Conservation (phyloP, 495 filamentous ascomycete species). For the Lasiosphaeria miniovina region DNA sequence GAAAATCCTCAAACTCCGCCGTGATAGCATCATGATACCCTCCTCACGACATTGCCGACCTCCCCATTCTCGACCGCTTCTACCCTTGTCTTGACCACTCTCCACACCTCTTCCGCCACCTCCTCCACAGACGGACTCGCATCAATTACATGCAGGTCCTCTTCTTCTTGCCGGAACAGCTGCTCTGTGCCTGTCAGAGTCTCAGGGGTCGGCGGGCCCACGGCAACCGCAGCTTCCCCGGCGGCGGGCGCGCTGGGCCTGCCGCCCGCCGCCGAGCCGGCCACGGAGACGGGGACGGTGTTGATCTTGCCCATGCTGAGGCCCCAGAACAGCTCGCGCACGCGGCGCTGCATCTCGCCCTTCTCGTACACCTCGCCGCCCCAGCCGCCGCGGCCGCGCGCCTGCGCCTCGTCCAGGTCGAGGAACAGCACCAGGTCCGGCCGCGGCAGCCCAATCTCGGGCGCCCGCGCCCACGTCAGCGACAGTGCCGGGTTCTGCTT, state of each 20-base stretch:
- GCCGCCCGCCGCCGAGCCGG: conserved; percentile 2
- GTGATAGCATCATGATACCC: conserved; percentile 29
- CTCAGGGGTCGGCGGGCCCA: conserved; percentile 20
- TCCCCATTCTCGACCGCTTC: conserved; percentile 47
- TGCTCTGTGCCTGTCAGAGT: conserved; percentile 30
- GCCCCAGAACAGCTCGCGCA: conserved; percentile 68
- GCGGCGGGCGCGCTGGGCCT: conserved; percentile 5
- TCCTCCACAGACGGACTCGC: conserved; percentile 49
- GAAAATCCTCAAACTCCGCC: too few relatives aligned
- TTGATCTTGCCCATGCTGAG: conserved; percentile 46
- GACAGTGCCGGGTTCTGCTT: conserved; percentile 69
- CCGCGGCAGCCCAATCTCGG: conserved; percentile 82
- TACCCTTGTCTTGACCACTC: conserved; percentile 42
- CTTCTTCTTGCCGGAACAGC: conserved; percentile 47
- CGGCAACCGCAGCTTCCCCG: conserved; percentile 22
- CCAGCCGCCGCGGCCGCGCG: conserved; percentile 74
- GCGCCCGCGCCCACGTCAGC: conserved; percentile 73
- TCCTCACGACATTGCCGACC: conserved; percentile 42
- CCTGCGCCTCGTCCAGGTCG: conserved; percentile 68
- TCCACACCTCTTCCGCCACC: conserved; percentile 50
- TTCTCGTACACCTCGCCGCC: conserved; percentile 89
- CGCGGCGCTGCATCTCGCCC: conserved; percentile 74
- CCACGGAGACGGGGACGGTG: conserved; percentile 16
- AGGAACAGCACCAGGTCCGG: conserved; percentile 89
- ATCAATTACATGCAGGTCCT: conserved; percentile 55